Percentiles rank a stretch among this genome's conserved stretches.
Conservation (phyloP, 805 yeast genomes). For the Candida verbasci region DNA sequence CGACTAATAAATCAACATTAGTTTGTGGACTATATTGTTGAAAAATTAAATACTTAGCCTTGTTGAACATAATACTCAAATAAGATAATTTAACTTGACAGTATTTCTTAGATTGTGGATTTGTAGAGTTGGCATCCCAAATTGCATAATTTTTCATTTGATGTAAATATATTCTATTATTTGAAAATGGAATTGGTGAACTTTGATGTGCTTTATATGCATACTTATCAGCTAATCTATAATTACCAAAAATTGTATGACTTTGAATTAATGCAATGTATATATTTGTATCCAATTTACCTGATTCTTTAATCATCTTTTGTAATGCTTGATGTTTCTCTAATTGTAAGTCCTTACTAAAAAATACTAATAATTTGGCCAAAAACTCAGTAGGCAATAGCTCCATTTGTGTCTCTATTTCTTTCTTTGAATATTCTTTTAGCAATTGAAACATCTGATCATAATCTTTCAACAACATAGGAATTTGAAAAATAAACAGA, state of each 20-base stretch:
- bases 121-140: constrained; percentile 20
- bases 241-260: constrained; percentile 25
- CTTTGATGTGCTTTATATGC: constrained; percentile 27
- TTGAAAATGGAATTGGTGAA: constrained; percentile 25
- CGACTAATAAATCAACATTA: constrained; percentile 3
- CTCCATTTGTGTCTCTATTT: not conserved
- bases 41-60: constrained; percentile 2
- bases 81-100: constrained; percentile 4
- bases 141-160: constrained; percentile 27
- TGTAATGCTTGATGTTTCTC: not conserved
- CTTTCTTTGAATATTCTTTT: not conserved
- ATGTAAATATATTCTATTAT: constrained; percentile 19
- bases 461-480: constrained; percentile 15
- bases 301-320: constrained; percentile 4
- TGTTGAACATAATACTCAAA: constrained; percentile 3
- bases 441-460: constrained; percentile 6
- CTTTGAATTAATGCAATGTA: constrained; percentile 24
- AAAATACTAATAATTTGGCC: constrained; percentile 11
- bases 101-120: constrained; percentile 1
- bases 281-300: constrained; percentile 20
- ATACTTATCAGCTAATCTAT: constrained; percentile 28
- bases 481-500: constrained; percentile 23
- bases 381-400: constrained; percentile 10
- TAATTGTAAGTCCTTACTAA: constrained; percentile 7
- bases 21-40: constrained; percentile 2